Base-by-base conservation (phyloP, 2,329 filamentous ascomycete genomes). In the Mycosphaerella arachidis region DNA sequence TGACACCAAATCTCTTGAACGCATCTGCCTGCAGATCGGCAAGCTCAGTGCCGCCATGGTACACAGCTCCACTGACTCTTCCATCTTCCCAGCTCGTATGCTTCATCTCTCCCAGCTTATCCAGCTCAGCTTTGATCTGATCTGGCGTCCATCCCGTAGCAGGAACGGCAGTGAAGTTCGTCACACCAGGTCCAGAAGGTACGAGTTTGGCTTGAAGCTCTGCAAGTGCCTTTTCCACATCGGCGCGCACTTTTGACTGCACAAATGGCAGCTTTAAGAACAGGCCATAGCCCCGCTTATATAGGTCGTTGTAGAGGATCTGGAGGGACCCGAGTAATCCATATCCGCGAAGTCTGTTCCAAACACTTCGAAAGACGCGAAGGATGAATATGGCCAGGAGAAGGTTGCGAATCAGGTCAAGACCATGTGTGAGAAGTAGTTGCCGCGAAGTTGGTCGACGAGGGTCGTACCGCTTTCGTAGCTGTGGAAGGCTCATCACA, bases 61-160 rank as follows among this genome's bases (percentile, higher is more conserved):
- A 99, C 35, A 99, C 94, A 30, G 94, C 93, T 31, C 94, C 94
- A 46, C 90, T 95, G 57, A 99, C 94, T 65, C 86, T 88, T 8
- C 94, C 94, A 74, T 97, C 93, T 77, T 99, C 94, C 94, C 94
- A 99, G 65, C 89, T 85, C 1, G 92, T 96, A 76, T 97, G 94
- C 70, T 97, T 88, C 89, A 99, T 90, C 53, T 82, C 86, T 16
- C 88, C 86, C 66, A 99, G 81, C 66, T 86, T 84, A 61, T 87
- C 84, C 63, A 99, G 83, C 79, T 97, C 93, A 61, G 85, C 84
- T 67, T 86, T 85, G 46, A 99, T 84, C 63, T 87, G 85, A 18
- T 97, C 92, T 46, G 87, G 82, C 29, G 84, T 82, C 87, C 92
- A 90, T 73, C 92, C 93, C 71, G 93, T 86, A 73, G 88, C 88